A percentile compares a stretch with the other conserved stretches of the same genome.
Conservation (phyloP, 2,329 filamentous ascomycete species). For the Nannizziopsis barbatae region DNA sequence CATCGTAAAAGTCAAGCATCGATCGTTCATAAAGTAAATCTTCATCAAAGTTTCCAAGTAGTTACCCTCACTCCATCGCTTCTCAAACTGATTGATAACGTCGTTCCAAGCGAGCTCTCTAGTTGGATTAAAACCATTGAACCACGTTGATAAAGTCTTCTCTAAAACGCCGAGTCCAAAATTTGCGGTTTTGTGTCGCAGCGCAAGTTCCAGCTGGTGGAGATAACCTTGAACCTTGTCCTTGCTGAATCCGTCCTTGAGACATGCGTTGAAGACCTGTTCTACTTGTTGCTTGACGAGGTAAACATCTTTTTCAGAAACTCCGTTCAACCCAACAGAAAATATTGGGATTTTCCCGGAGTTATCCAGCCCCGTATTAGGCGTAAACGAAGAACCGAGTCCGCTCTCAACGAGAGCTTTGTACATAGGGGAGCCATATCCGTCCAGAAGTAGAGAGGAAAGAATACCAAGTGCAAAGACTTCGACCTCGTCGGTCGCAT, state of each 20-base stretch:
- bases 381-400: conserved; percentile 84
- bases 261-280: conserved; percentile 58
- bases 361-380: conserved; percentile 83
- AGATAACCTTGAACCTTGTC: conserved; percentile 88
- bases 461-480: conserved; percentile 77
- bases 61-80: conserved; percentile 58
- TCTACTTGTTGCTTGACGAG: conserved; percentile 65
- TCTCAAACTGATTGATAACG: conserved; percentile 71
- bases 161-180: conserved; percentile 90
- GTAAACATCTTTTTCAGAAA: conserved; percentile 65
- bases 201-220: conserved; percentile 80
- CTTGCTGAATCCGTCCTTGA: conserved; percentile 69
- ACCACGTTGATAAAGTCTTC: conserved; percentile 82
- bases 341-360: conserved; percentile 70
- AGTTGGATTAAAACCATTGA: conserved; percentile 88
- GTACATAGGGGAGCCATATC: conserved; percentile 90
- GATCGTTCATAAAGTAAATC: conserved; percentile 81
- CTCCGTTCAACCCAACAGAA: conserved; percentile 82
- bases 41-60: conserved; percentile 79
- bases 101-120: conserved; percentile 86
- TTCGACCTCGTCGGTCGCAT: conserved; percentile 71
- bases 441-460: conserved; percentile 76
- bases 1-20: conserved; percentile 89
- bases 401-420: conserved; percentile 78
- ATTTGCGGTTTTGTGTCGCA: conserved; percentile 93